phyloP scores from a whole-genome alignment of 2,329 filamentous ascomycete species.

The Aureobasidium sp. region DNA sequence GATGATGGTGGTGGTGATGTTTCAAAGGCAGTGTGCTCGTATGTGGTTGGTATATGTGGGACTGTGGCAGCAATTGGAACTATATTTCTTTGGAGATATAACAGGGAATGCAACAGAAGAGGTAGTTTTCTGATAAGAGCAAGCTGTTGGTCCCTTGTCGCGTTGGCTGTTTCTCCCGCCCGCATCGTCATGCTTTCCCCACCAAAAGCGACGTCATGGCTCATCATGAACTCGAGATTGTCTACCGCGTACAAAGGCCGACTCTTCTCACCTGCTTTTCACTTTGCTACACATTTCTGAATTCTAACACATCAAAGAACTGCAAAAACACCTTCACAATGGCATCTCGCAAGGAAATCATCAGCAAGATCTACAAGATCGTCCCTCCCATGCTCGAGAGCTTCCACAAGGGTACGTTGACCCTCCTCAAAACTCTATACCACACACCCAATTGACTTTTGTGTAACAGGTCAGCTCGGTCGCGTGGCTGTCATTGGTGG shows the following conservation, averaged over 20 bases:
- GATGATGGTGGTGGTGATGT: slow-evolving; percentile 10
- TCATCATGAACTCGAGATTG: slow-evolving; percentile 1
- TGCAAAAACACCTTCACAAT: slow-evolving; percentile 22
- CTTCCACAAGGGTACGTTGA: slow-evolving; percentile 77
- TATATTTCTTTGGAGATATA: background rate
- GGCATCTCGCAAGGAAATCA: slow-evolving; percentile 60
- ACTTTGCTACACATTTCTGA: background rate
- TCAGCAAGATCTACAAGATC: slow-evolving; percentile 77
- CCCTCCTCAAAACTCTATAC: background rate
- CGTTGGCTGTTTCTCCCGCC: background rate
- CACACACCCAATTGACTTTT: background rate
- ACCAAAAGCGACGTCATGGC: slow-evolving; percentile 6
- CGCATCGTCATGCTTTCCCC: slow-evolving; percentile 9
- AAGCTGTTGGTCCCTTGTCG: background rate
- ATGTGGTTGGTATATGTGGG: background rate
- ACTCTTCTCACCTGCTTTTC: background rate
- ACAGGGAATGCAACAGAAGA: background rate
- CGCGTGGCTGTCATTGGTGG: slow-evolving; percentile 90
- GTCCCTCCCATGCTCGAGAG: slow-evolving; percentile 89
- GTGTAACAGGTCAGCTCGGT: slow-evolving; percentile 67
- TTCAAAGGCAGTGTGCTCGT: background rate
- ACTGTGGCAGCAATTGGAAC: background rate
- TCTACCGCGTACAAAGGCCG: background rate
- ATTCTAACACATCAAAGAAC: background rate
- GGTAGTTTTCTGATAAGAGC: background rate